Evolutionary conservation across 148 eudicot genomes (phyloP), one percentile per base, ranked within the genome.

Genomic region (Tetragonia tetragonoides): DNA sequence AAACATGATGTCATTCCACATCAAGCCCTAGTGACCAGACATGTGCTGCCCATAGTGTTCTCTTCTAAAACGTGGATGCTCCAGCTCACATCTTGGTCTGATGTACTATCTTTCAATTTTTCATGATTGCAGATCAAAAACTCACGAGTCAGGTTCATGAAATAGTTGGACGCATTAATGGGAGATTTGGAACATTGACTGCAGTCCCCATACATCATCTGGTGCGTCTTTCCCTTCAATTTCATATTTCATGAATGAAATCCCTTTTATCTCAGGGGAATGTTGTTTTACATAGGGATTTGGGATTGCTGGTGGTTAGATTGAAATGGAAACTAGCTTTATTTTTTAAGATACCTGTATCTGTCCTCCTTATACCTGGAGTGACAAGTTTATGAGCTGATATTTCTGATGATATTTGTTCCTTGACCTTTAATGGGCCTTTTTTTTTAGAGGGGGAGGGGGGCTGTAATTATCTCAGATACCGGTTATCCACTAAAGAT

Each of bases 81-180:
- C 44, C n/a, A 37, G 16, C 12, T 14, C 38, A 10, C 49, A 56
- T 76, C 46, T 76, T 78, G 17, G 54, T 28, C 53, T 39, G 41
- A 34, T 40, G 23, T 69, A 53, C 23, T 54, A 37, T 59, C n/a
- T n/a, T 37, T 41, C 14, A 49, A 6, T 20, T 23, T 12, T 41
- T 49, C 28, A 46, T 66, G 70, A 66, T 78, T 74, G 77, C 87
- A 91, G 98, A 93, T 89, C 94, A 91, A 80, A 93, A 90, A 73
- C 98, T 93, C 74, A 93, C 96, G 18, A 91, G 98, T 78, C 98
- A 93, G 71, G 98, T 93, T 82, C 96, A 91, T 85, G 98, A 93
- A 85, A 93, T 93, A 73, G 96, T 93, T 72, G 98, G 98, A 66
- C 94, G 98, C 70, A 93, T 93, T 78, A 93, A 93, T 78, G 98